Evolutionary conservation across 768 basidiomycete genomes (phyloP), one percentile per base, ranked within the genome.

Genomic region (Leccinum subtestaceum): DNA sequence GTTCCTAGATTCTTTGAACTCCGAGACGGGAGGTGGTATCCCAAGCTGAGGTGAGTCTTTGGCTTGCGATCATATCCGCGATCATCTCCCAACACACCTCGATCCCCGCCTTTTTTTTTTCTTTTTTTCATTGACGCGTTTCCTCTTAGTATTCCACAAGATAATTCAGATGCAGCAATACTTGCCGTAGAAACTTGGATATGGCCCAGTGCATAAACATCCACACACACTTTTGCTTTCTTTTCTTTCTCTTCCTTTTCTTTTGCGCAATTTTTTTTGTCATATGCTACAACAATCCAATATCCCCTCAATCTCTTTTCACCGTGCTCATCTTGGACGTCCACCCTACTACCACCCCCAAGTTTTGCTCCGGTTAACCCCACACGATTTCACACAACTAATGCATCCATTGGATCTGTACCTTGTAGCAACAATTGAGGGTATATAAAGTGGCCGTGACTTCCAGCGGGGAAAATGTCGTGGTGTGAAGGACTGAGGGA

Each of bases 1-100:
- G 76, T 81, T n/a, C 84, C 91, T 50, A 80, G 88, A 64, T 98
- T 88, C 77, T 99, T 99, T 74, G 82, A 85, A 71, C 75, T 82
- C 65, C 77, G 76, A 55, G 84, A 91, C 59, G 92, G 92, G 6
- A 84, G 86, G 65, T 98, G 93, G 89, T 77, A 82, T 60, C 93
- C 95, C 2, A 91, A 87, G 70, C 75, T 98, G 63, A 76, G 74
- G 89, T 91, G 69, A 60, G 88, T 79, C 32, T 12, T 34, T 34
- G 32, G 12, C 32, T 34, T 5, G 32, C 32, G 12, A 34, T 34
- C 12, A 34, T 32, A 32, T 32, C 11, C 32, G 27, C 31, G 21
- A 12, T 21, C 5, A 17, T 40, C 48, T 45, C 21, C 12, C n/a
- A n/a, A 36, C 6, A 36, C 6, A 36, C 32, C 32, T 36, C 13